Percentiles rank a stretch among this genome's conserved stretches.
These are phyloP conservation scores for Xylariaceae sp. DNA, from an alignment of 2,329 filamentous ascomycete genomes.

Conservation along the genomic window DNA sequence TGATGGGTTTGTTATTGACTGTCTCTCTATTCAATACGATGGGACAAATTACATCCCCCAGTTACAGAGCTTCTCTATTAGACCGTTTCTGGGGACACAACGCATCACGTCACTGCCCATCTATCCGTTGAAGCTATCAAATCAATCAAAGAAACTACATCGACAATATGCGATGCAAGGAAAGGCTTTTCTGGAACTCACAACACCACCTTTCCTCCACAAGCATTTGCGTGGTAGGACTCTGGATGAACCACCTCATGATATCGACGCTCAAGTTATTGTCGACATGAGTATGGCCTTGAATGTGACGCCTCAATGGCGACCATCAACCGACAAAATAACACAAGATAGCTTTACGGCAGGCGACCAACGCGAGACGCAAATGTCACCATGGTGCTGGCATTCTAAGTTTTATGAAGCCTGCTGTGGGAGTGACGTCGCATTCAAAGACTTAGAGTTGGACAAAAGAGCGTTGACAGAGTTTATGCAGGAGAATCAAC, in stretches of 20 bases:
- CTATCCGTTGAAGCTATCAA: constrained; percentile 2
- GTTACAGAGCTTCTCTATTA: constrained; percentile 2
- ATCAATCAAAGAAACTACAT: too few species aligned
- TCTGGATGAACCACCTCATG: constrained; percentile 5
- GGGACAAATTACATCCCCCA: constrained; percentile 3
- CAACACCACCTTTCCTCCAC: neutral
- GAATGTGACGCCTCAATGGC: neutral
- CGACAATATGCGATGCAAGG: too few species aligned
- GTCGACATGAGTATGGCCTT: constrained; percentile 9
- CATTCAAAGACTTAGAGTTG: neutral
- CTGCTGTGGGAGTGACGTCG: constrained; percentile 4
- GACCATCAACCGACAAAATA: neutral
- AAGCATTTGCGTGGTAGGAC: constrained; percentile 4
- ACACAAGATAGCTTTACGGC: constrained; percentile 1
- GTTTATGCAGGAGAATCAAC: neutral
- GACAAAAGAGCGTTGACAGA: neutral
- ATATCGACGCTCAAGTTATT: constrained; percentile 7
- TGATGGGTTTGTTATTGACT: constrained; percentile 5
- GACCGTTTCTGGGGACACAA: neutral
- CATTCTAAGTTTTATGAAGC: neutral
- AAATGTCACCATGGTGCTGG: neutral
- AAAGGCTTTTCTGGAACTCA: constrained; percentile 2
- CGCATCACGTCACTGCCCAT: constrained; percentile 4
- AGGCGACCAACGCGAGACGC: constrained; percentile 2
- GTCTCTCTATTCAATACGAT: constrained; percentile 3